These are phyloP conservation scores for Diutina mesorugosa DNA, from an alignment of 1,139 yeast genomes.

Conservation along the genomic window DNA sequence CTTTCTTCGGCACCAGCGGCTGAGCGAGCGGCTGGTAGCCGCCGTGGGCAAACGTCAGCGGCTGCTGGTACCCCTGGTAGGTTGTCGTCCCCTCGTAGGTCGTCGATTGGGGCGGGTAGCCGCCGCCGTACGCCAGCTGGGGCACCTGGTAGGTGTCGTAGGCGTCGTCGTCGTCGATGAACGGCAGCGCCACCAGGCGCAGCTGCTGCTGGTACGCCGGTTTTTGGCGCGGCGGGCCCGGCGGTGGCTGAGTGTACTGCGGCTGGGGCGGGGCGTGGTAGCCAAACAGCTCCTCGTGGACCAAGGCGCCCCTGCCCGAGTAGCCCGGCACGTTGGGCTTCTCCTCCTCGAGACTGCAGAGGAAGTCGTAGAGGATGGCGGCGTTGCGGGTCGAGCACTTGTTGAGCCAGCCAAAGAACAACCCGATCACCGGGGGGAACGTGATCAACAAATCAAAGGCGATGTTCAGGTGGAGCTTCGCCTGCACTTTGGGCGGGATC, in stretches of 20 bases:
- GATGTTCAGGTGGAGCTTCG: conserved; percentile 66
- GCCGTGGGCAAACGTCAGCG: no score
- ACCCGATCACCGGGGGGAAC: conserved; percentile 70
- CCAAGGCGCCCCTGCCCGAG: neutral
- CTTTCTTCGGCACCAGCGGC: neutral
- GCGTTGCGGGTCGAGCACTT: conserved; percentile 88
- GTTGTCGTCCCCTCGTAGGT: no score
- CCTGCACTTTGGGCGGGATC: conserved; percentile 46
- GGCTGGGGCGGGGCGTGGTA: neutral
- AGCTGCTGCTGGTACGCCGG: neutral
- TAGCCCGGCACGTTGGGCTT: conserved; percentile 2
- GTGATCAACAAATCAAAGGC: conserved; percentile 59
- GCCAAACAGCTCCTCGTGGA: neutral
- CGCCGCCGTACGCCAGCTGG: neutral
- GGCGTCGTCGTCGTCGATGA: neutral
- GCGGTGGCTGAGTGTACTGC: neutral
- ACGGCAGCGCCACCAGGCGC: neutral
- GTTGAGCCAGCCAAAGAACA: conserved; percentile 65
- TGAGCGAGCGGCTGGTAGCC: neutral
- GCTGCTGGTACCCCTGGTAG: no score
- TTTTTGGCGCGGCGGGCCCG: neutral
- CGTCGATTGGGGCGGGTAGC: no score
- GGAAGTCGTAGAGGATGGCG: conserved; percentile 47
- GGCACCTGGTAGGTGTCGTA: neutral
- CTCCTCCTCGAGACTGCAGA: conserved; percentile 24